Evolutionary conservation across 1,284 basidiomycete genomes (phyloP), one percentile per base, ranked within the genome.

Genomic region (Boletellus sp.): DNA sequence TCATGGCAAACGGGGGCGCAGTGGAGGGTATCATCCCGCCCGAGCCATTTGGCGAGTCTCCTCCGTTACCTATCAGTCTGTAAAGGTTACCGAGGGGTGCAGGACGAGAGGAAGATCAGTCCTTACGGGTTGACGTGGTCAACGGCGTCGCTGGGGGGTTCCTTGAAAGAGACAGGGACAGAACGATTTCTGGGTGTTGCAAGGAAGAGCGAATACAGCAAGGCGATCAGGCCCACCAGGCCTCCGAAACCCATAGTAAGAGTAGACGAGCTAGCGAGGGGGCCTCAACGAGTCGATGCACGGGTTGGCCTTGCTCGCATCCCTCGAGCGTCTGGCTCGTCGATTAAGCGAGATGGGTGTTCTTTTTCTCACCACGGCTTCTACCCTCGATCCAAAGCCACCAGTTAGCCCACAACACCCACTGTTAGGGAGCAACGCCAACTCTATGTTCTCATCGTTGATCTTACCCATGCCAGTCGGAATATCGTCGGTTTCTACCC

Each of bases 1-100:
- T 90, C 86, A 90, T 89, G 3, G 78, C 89, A 59, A 91, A 92
- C 0, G 89, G 89, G 8, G 88, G 87, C 0, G 85, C 85, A 3
- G 82, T 83, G 19, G 83, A 85, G 0, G 85, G 84, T 42, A 86
- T 85, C 49, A 78, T 82, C 10, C 89, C 88, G 39, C 85, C 85
- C 0, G 83, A 83, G 2, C 77, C 79, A 58, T 88, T 82, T 2
- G 86, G 86, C 0, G 79, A 80, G 57, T 81, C 79, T 0, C 87
- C 87, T 0, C 83, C 84, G 55, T 85, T 88, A 13, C 87, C 86
- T 44, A 89, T 88, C 38, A 86, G 71, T 15, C 77, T 78, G n/a
- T 7, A 30, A 41, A 36, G 24, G 30, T 52, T 7, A 28, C 13
- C 18, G 13, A 32, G 4, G 13, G 5, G 35, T 8, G 12, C 22